Evolutionary conservation across 345 rosid species (phyloP).

Genomic region (Sonneratia caseolaris): DNA sequence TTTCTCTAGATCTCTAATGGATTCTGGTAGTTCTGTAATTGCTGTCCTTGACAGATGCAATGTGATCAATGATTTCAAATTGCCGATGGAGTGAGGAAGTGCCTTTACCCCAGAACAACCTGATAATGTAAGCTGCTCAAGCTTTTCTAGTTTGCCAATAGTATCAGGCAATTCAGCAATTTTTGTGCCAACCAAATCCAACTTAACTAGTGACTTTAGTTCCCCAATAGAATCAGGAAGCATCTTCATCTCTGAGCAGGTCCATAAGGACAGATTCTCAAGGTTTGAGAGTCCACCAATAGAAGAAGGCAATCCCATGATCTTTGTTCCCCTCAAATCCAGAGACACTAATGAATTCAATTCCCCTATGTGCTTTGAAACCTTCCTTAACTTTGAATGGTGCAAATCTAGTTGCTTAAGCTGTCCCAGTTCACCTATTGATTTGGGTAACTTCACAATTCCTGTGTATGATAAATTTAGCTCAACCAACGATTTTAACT

Average conservation of each 20-base stretch:
- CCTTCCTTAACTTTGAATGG: background rate
- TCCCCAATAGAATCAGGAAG: slow-evolving; percentile 9
- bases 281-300: slow-evolving; percentile 3
- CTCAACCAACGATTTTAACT: background rate
- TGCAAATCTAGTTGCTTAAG: background rate
- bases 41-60: background rate
- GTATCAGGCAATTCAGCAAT: slow-evolving; percentile 2
- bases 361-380: background rate
- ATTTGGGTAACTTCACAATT: background rate
- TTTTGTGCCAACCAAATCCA: background rate
- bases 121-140: background rate
- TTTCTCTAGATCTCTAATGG: slow-evolving; percentile 1
- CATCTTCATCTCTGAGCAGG: background rate
- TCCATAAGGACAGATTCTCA: background rate
- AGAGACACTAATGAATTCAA: background rate
- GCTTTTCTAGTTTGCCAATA: background rate
- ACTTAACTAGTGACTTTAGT: slow-evolving; percentile 1
- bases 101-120: background rate
- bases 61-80: background rate
- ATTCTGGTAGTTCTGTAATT: slow-evolving; percentile 1
- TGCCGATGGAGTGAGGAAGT: slow-evolving; percentile 11
- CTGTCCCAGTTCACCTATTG: background rate
- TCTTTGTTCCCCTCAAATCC: background rate
- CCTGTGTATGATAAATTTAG: background rate
- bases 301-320: slow-evolving; percentile 4